Base-by-base conservation (phyloP, 2,329 filamentous ascomycete species). In the Neopestalotiopsis rosae region DNA sequence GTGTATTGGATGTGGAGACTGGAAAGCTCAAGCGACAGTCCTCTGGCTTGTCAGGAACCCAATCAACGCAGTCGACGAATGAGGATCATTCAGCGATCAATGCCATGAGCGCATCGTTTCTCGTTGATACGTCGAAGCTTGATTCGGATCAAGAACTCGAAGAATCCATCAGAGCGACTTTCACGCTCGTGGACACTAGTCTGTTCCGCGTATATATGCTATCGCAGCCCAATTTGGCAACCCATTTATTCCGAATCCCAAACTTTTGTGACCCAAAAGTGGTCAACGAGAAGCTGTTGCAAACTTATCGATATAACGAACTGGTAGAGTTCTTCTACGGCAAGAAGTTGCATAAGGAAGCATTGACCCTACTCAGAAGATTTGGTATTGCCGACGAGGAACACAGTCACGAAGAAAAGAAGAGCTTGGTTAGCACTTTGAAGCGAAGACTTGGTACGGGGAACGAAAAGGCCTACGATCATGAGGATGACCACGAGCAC, bases 241-340 rank as follows among this genome's bases (percentile, higher is more conserved):
- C 93, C 1, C 94, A 95, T 0, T 87, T 99, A 0, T 98, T 99
- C 83, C 94, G 96, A 30, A 94, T 98, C 65, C 92, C 95, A 77
- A 99, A 99, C 79, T 98, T 98, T 78, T 98, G 96, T 79, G 95
- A 99, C 75, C 95, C 96, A 0, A 92, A 94, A 38, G 96, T 98
- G 2, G 95, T 99, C 28, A 96, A 97, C 77, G 93, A 97, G 79
- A 94, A 94, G 75, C 84, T 99, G 4, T 90, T 97, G 69, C 94
- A 97, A 78, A 94, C 91, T 56, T 93, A 93, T 69, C 90, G 95
- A 40, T 98, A 97, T 80, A 95, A 92, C 65, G 95, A 98, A 81
- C 85, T 99, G 1, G 94, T 99, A n/a, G 95, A 98, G 79, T 99
- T 99, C 78, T 91, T 98, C 73, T 94, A 97, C 75, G 96, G 96